Evolutionary conservation across 805 yeast genomes (phyloP), one percentile per base, ranked within the genome.

Genomic region (Komagataella populi): DNA sequence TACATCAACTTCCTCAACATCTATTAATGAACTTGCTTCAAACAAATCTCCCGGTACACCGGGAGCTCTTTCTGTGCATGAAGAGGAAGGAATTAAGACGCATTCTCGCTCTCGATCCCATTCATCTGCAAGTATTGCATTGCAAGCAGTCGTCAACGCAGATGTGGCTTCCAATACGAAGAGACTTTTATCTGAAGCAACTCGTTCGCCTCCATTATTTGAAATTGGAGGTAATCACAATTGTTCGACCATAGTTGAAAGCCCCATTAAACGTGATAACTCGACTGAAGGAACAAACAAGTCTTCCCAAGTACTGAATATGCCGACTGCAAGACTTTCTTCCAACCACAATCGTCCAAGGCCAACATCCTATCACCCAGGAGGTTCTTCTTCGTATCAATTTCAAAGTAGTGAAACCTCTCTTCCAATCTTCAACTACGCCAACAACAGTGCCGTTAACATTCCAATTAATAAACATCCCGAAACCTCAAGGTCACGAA

Each of bases 281-380:
- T 23, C 45, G 10, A 22, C 12, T 6, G 51, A 50, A 8, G 54
- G 49, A 22, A 55, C 55, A 60, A 30, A 56, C 47, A 59, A 63
- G 23, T 62, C 63, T 8, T 55, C 44, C 12, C 36, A 50, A 14
- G 16, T 36, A 8, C 18, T 22, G 6, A 7, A 22, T 3, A 45
- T 18, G 14, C 24, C 47, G 6, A n/a, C 22, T 22, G 23, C 22
- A 22, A 45, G 23, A 18, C 24, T 45, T 6, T 23, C 17, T 22
- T 22, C 47, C 24, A 70, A 72, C 50, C 60, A 72, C 8, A 76
- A 79, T 63, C 82, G 78, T 60, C 90, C 88, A 52, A 76, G 95
- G 63, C 95, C 95, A 46, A 85, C 91, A 0, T 84, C 93, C 7
- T 86, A 83, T 60, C 90, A 86, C 61, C 95, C 95, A 16, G 39